Conservation (phyloP, 2,329 filamentous ascomycete genomes). For the Aspergillus hiratsukae region DNA sequence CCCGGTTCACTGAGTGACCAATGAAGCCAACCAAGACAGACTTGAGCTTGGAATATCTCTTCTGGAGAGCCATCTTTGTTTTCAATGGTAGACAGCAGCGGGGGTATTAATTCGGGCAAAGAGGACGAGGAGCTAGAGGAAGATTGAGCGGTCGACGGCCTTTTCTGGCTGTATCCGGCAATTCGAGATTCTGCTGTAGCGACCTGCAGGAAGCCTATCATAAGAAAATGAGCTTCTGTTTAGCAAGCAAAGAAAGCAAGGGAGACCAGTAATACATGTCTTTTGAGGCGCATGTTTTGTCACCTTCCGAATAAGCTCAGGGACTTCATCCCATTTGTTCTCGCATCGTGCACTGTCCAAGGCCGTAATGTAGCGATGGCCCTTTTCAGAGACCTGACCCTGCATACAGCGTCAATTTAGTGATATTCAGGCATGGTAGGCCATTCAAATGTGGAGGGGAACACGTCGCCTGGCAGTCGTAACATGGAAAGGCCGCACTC, state of each 20-base stretch:
- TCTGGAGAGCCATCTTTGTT: slow-evolving; percentile 51
- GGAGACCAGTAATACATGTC: slow-evolving; percentile 58
- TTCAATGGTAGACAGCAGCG: slow-evolving; percentile 51
- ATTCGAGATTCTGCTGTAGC: slow-evolving; percentile 66
- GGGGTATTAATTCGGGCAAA: slow-evolving; percentile 37
- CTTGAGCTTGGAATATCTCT: slow-evolving; percentile 69
- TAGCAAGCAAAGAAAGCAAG: slow-evolving; percentile 9
- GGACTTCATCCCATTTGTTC: slow-evolving; percentile 79
- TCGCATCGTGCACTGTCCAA: slow-evolving; percentile 85
- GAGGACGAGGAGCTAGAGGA: slow-evolving; percentile 42
- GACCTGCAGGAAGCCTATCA: slow-evolving; percentile 62
- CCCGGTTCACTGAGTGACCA: slow-evolving; percentile 70
- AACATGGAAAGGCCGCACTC: slow-evolving; percentile 7
- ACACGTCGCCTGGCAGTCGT: background rate
- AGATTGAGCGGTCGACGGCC: slow-evolving; percentile 25
- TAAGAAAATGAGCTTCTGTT: slow-evolving; percentile 13
- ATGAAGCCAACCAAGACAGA: slow-evolving; percentile 81
- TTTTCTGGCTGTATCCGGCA: slow-evolving; percentile 47
- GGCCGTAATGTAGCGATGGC: slow-evolving; percentile 71
- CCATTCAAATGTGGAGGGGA: background rate
- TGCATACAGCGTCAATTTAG: slow-evolving; percentile 25
- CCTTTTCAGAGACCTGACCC: slow-evolving; percentile 64
- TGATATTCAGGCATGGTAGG: background rate
- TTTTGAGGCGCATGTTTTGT: slow-evolving; percentile 86
- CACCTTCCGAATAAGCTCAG: slow-evolving; percentile 86